These are phyloP conservation scores for Cyberlindnera subsufficiens DNA, from an alignment of 805 yeast species.

Conservation along the genomic window DNA sequence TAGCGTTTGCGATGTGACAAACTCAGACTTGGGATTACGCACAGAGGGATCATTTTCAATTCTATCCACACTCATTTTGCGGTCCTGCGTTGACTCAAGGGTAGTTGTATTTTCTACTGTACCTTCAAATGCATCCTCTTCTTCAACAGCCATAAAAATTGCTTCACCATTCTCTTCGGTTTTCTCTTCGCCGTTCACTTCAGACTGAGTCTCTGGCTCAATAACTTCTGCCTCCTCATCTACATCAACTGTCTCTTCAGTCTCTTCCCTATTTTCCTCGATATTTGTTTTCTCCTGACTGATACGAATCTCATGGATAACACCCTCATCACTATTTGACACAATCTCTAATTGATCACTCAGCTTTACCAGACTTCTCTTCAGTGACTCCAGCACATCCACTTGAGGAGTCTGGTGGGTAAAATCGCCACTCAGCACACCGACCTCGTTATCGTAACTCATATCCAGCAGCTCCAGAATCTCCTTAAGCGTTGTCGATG, in stretches of 20 bases:
- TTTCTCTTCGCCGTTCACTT: not conserved
- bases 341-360: conserved; percentile 30
- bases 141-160: not conserved
- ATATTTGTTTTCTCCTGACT: conserved; percentile 1
- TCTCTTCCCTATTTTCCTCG: not conserved
- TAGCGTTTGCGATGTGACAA: conserved; percentile 62
- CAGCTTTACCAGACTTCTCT: conserved; percentile 37
- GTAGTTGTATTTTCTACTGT: not conserved
- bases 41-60: conserved; percentile 52
- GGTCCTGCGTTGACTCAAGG: not conserved
- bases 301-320: conserved; percentile 11
- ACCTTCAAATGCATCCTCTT: not conserved
- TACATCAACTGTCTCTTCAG: not conserved
- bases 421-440: conserved; percentile 55
- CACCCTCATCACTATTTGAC: conserved; percentile 23
- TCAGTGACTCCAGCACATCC: conserved; percentile 12
- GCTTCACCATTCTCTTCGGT: not conserved
- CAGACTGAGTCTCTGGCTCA: not conserved
- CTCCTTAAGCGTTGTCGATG: conserved; percentile 40
- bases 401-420: conserved; percentile 36
- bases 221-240: conserved; percentile 3
- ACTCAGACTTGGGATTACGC: conserved; percentile 71
- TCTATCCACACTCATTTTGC: conserved; percentile 17
- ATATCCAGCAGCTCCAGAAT: conserved; percentile 47
- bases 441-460: conserved; percentile 52